phyloP scores from a whole-genome alignment of 2,329 filamentous ascomycete genomes.

The Neocatenulostroma microsporum region DNA sequence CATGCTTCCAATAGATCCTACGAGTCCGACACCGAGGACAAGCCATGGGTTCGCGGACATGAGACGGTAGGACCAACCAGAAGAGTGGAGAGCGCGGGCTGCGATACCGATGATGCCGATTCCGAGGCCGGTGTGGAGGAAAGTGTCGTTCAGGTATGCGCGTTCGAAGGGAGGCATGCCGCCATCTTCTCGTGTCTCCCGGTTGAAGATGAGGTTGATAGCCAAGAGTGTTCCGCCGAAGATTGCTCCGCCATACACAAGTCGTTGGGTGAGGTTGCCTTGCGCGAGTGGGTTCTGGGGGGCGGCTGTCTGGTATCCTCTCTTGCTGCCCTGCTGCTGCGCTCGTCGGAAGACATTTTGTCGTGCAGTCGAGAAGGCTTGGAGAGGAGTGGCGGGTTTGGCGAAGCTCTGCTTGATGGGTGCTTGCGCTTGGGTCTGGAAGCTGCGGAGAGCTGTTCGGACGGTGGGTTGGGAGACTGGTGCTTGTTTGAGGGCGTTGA shows the following conservation, averaged over 20 bases:
- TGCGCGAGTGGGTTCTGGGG: constrained; percentile 34
- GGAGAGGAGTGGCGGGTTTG: constrained; percentile 25
- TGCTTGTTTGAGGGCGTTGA: constrained; percentile 50
- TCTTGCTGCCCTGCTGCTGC: constrained; percentile 55
- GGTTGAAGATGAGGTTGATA: constrained; percentile 88
- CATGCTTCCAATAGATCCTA: constrained; percentile 88
- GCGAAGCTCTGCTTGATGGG: constrained; percentile 42
- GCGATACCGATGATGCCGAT: constrained; percentile 89
- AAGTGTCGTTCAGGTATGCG: constrained; percentile 87
- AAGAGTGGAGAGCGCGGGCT: constrained; percentile 76
- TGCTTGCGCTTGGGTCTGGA: constrained; percentile 46
- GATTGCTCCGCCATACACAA: constrained; percentile 58
- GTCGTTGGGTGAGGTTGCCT: constrained; percentile 55
- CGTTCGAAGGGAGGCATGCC: constrained; percentile 88
- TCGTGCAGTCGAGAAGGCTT: constrained; percentile 20
- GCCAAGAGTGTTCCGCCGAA: constrained; percentile 83
- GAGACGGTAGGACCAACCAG: constrained; percentile 81
- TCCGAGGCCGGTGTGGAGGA: constrained; percentile 90
- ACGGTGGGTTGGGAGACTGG: constrained; percentile 42
- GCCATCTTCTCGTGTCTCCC: constrained; percentile 89
- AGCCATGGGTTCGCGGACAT: constrained; percentile 96
- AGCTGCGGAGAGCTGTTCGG: constrained; percentile 51
- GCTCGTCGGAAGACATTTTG: constrained; percentile 42
- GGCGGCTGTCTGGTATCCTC: constrained; percentile 49
- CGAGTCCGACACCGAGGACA: constrained; percentile 77